These are phyloP conservation scores for Didymella exigua DNA, from an alignment of 2,329 filamentous ascomycete genomes.

Conservation along the genomic window DNA sequence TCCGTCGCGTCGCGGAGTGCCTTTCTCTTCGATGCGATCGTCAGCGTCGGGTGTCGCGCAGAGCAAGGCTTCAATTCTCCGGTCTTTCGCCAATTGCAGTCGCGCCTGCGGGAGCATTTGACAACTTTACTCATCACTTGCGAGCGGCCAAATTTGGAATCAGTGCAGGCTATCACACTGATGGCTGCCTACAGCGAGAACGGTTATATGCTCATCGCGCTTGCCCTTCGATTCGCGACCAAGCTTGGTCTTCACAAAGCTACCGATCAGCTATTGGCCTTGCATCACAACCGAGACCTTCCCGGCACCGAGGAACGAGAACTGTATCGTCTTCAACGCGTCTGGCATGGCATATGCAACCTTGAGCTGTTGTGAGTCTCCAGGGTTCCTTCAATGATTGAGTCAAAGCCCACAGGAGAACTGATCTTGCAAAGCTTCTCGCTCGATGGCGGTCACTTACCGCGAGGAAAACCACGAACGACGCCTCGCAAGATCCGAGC, in stretches of 20 bases:
- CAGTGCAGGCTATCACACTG: conserved; percentile 59
- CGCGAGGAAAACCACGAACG: conserved; percentile 46
- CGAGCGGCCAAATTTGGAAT: conserved; percentile 52
- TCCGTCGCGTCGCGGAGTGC: conserved; percentile 55
- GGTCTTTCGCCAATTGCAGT: conserved; percentile 43
- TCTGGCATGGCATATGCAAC: conserved; percentile 61
- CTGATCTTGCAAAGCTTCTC: conserved; percentile 32
- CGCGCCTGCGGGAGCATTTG: conserved; percentile 47
- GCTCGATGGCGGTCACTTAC: conserved; percentile 54
- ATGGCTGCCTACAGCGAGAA: conserved; percentile 61
- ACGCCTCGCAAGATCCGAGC: conserved; percentile 53
- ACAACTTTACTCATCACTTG: conserved; percentile 55
- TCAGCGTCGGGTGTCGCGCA: conserved; percentile 59
- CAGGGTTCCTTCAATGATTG: not conserved
- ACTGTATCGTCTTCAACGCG: conserved; percentile 48
- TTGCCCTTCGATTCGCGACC: conserved; percentile 59
- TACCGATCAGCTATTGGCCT: conserved; percentile 51
- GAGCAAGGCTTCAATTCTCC: conserved; percentile 51
- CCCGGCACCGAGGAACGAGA: conserved; percentile 34
- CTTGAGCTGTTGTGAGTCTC: conserved; percentile 52
- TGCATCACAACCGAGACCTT: not conserved
- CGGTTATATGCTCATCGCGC: conserved; percentile 56
- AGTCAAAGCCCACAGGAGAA: too few relatives aligned
- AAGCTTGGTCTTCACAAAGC: conserved; percentile 52
- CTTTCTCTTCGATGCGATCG: conserved; percentile 59